phyloP scores from a whole-genome alignment of 495 filamentous ascomycete genomes.

The Pseudevernia furfuracea region DNA sequence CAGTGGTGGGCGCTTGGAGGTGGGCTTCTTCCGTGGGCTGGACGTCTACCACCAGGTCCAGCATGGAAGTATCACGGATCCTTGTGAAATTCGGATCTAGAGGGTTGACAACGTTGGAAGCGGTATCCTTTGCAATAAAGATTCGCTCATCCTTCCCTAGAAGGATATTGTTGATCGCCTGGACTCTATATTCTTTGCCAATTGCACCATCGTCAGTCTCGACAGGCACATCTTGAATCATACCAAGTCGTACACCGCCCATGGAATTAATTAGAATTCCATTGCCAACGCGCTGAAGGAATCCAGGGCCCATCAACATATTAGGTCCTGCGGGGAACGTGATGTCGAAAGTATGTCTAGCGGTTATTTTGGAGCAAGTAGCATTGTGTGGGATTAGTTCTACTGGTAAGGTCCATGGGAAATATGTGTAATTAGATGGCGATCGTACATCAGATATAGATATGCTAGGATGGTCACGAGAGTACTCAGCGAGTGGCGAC shows the following conservation, averaged over 20 bases:
- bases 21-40: conserved; percentile 31
- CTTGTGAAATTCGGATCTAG: conserved; percentile 79
- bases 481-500: conserved; percentile 47
- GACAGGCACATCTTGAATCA: conserved; percentile 58
- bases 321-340: conserved; percentile 68
- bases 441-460: conserved; percentile 52
- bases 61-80: conserved; percentile 58
- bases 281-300: conserved; percentile 55
- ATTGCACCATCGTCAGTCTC: conserved; percentile 29
- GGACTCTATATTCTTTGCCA: conserved; percentile 55
- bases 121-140: conserved; percentile 66
- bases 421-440: conserved; percentile 73
- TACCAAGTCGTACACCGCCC: conserved; percentile 66
- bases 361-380: conserved; percentile 55
- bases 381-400: conserved; percentile 67
- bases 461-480: conserved; percentile 45
- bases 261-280: conserved; percentile 75
- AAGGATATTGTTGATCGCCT: conserved; percentile 68
- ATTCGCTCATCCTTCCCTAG: conserved; percentile 87
- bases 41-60: conserved; percentile 64
- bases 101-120: conserved; percentile 60
- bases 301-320: conserved; percentile 44
- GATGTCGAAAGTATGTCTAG: conserved; percentile 62
- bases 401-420: conserved; percentile 82
- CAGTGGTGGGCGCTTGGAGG: conserved; percentile 16